Evolutionary conservation across 192 early-diverging fungal species (phyloP).

Genomic region (Coemansia sp.): DNA sequence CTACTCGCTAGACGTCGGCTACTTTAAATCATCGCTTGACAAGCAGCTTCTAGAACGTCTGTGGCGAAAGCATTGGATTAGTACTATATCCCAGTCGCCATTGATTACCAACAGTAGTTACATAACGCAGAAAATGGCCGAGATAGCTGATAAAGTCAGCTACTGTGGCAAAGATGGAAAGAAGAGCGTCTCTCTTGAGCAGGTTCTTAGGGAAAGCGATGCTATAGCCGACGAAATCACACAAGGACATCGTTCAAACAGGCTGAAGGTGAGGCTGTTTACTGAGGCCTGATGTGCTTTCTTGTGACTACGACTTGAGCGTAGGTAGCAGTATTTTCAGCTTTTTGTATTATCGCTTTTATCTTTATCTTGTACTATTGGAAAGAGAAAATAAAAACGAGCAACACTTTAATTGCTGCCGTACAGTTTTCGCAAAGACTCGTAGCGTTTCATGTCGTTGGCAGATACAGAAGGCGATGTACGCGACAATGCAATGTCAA

Average conservation of each 20-base stretch:
- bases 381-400: constrained; percentile 8
- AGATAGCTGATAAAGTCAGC: constrained; percentile 42
- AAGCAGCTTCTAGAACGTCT: constrained; percentile 82
- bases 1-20: constrained; percentile 86
- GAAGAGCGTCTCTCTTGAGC: constrained; percentile 27
- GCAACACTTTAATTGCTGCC: constrained; percentile 10
- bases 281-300: background rate
- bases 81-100: constrained; percentile 90
- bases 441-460: constrained; percentile 52
- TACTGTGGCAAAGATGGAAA: constrained; percentile 28
- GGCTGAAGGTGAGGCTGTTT: constrained; percentile 46
- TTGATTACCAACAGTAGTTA: constrained; percentile 70
- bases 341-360: background rate
- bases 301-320: background rate
- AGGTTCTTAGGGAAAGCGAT: constrained; percentile 44
- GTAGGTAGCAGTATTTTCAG: background rate
- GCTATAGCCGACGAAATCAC: constrained; percentile 43
- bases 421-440: constrained; percentile 46
- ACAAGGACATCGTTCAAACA: constrained; percentile 45
- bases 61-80: constrained; percentile 99
- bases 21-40: constrained; percentile 93
- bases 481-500: constrained; percentile 78
- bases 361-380: background rate
- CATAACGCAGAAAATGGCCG: constrained; percentile 45
- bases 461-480: constrained; percentile 80